Evolutionary conservation across 495 filamentous ascomycete genomes (phyloP).

Genomic region (Wilcoxina mikolae): DNA sequence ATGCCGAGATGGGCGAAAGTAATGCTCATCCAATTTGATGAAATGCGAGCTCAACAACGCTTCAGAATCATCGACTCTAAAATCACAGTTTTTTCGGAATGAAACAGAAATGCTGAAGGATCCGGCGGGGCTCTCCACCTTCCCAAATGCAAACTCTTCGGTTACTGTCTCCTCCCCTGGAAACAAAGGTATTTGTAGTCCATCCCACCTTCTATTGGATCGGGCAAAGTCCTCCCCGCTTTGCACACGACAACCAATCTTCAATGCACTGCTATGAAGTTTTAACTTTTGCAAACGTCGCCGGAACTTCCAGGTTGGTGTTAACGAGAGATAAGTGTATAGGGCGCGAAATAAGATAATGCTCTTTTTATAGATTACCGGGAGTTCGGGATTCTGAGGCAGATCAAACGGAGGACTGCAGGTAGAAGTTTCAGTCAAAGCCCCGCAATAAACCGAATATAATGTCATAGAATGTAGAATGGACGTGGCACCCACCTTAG

Average conservation of each 20-base stretch:
- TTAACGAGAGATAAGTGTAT: constrained; percentile 65
- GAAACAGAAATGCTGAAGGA: constrained; percentile 64
- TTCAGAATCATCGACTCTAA: constrained; percentile 82
- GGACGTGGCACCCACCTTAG: constrained; percentile 35
- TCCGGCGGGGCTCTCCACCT: constrained; percentile 72
- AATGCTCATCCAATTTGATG: constrained; percentile 78
- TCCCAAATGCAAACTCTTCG: constrained; percentile 62
- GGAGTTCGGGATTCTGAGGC: constrained; percentile 37
- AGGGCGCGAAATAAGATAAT: constrained; percentile 88
- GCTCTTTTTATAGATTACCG: constrained; percentile 87
- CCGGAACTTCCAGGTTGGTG: constrained; percentile 79
- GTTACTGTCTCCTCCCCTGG: constrained; percentile 50
- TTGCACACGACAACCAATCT: constrained; percentile 64
- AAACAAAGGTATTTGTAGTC: constrained; percentile 55
- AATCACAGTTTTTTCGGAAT: constrained; percentile 77
- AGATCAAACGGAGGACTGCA: constrained; percentile 21
- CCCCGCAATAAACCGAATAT: constrained; percentile 1
- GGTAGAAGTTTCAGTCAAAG: constrained; percentile 5
- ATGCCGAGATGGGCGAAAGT: constrained; percentile 57
- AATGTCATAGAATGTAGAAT: neutral
- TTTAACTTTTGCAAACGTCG: constrained; percentile 54
- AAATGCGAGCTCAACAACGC: constrained; percentile 86
- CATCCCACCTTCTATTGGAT: constrained; percentile 36
- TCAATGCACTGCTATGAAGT: constrained; percentile 44
- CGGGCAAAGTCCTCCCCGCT: constrained; percentile 39